phyloP scores from a whole-genome alignment of 352 stramenopile genomes.

The Phytophthora vignae region DNA sequence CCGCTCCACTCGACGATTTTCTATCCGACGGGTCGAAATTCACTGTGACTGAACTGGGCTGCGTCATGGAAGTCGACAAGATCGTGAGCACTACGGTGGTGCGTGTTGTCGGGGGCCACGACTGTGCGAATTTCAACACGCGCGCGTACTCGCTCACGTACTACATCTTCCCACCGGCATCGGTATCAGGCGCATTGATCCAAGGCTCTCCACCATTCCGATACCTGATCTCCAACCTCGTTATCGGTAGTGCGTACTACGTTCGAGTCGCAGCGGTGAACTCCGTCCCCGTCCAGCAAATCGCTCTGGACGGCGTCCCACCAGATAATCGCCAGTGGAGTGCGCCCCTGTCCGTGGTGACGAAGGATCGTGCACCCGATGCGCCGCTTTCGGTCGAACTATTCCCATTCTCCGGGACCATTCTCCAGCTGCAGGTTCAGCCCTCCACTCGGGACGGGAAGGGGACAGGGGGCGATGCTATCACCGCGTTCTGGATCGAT shows the following conservation, averaged over 20 bases:
- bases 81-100: conserved; percentile 29
- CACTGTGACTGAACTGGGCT: conserved; percentile 62
- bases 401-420: conserved; percentile 63
- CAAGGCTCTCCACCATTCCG: conserved; percentile 84
- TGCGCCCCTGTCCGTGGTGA: conserved; percentile 68
- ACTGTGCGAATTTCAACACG: conserved; percentile 58
- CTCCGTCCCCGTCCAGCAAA: conserved; percentile 85
- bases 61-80: conserved; percentile 47
- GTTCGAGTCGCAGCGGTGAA: conserved; percentile 93
- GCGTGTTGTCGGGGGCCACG: conserved; percentile 25
- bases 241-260: conserved; percentile 84
- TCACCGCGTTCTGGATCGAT: conserved; percentile 73
- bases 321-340: conserved; percentile 95
- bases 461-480: conserved; percentile 46
- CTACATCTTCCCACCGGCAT: conserved; percentile 57
- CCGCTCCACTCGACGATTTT: conserved; percentile 25
- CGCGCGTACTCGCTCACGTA: conserved; percentile 64
- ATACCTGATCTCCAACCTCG: conserved; percentile 80
- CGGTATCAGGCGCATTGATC: conserved; percentile 67
- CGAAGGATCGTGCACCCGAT: conserved; percentile 87
- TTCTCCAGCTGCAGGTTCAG: conserved; percentile 82
- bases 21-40: conserved; percentile 44
- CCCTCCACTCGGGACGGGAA: conserved; percentile 72
- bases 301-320: conserved; percentile 79
- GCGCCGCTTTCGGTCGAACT: conserved; percentile 65